Base-by-base conservation (phyloP, 2,329 filamentous ascomycete species). In the Fusarium irregulare region DNA sequence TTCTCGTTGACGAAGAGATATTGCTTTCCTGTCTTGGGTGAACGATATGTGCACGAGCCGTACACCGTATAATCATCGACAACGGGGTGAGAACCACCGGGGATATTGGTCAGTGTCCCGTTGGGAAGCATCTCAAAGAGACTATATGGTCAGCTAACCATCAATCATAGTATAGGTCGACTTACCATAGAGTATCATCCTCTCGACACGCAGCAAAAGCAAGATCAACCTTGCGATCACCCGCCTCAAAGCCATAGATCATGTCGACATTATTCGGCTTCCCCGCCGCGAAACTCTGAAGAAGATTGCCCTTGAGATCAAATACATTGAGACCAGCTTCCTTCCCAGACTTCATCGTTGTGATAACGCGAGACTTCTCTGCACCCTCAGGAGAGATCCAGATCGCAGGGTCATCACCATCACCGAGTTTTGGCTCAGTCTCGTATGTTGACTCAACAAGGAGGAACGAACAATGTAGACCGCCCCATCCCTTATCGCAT, bases 1-100 rank as follows among this genome's bases (percentile, higher is more conserved):
- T 87, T 87, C 53, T 83, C 82, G 68, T 87, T 87, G 64, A 87
- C 84, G 54, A 87, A 87, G 23, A 87, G 81, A 59, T 86, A 86
- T 41, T 86, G 83, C 68, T 83, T 85, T 25, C 80, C 80, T 0
- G 81, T 82, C 32, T 75, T 82, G 8, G 73, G 78, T 2, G 86
- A 87, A 16, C 76, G 82, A 74, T 87, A 87, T 27, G 80, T 81
- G 66, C 83, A 87, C 9, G 85, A 87, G 18, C 85, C 85, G 71
- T 87, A 87, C 44, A 86, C 83, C 1, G 79, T 77, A 67, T 83
- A 86, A 62, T 81, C 80, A 1, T 80, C 74, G 4, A 82, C 80
- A 0, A 82, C 82, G 0, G 82, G 77, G n/a, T 87, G 85, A 9
- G 73, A 74, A 16, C 84, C 84, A 2, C 85, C 85, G 3, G 80